A percentile compares a stretch with the other conserved stretches of the same genome.
Evolutionary conservation across 2,329 filamentous ascomycete genomes (phyloP).

Genomic region (Ceratocystis destructans): DNA sequence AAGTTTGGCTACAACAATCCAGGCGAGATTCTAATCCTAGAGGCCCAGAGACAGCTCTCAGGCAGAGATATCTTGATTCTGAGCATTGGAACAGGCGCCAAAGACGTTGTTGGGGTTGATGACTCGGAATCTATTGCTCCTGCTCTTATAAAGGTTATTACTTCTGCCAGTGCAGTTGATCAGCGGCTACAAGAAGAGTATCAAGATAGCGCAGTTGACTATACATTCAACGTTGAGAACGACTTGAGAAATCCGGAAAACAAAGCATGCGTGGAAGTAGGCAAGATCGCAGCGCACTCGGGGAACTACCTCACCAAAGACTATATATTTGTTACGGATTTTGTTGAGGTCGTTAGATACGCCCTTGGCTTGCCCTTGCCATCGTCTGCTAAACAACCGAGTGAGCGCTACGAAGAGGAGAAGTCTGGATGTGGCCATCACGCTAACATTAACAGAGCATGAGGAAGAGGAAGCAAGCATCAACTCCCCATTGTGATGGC

Average conservation of each 20-base stretch:
- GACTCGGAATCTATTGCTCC: neutral
- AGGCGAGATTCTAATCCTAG: constrained; percentile 23
- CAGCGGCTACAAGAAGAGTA: constrained; percentile 18
- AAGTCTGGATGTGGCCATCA: too few relatives aligned
- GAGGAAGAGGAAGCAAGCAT: too few relatives aligned
- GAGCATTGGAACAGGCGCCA: constrained; percentile 24
- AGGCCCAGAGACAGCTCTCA: constrained; percentile 23
- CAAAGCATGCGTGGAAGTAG: constrained; percentile 23
- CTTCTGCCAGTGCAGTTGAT: neutral
- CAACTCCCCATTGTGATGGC: too few relatives aligned
- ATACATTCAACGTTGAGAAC: constrained; percentile 23
- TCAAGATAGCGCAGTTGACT: constrained; percentile 20
- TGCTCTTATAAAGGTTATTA: neutral
- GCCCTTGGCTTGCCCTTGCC: too few relatives aligned
- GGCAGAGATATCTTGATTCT: constrained; percentile 19
- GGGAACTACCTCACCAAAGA: constrained; percentile 19
- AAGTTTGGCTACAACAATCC: constrained; percentile 26
- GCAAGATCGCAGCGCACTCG: constrained; percentile 21
- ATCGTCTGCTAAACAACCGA: too few relatives aligned
- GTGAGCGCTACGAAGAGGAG: too few relatives aligned
- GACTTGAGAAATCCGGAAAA: constrained; percentile 23
- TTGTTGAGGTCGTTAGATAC: too few relatives aligned
- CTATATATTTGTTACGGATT: too few relatives aligned
- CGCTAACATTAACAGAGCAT: too few relatives aligned
- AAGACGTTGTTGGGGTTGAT: constrained; percentile 20